phyloP scores from a whole-genome alignment of 805 yeast species.

The Ogataea henricii region DNA sequence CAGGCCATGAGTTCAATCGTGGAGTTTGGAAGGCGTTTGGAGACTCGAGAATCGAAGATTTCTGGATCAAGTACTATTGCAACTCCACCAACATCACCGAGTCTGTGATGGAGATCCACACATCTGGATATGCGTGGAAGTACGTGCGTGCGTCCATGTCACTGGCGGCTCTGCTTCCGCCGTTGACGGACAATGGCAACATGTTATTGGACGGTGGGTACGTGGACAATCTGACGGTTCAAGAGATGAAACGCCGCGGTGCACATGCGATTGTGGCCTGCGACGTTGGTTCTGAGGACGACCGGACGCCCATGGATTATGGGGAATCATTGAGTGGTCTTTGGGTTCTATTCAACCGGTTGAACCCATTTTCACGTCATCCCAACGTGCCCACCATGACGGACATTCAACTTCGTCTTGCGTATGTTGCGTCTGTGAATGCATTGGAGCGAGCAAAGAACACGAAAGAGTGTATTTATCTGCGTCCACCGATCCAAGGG shows the following conservation, averaged over 20 bases:
- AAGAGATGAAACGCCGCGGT: slow-evolving; percentile 88
- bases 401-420: slow-evolving; percentile 89
- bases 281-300: slow-evolving; percentile 95
- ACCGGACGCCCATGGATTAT: slow-evolving; percentile 82
- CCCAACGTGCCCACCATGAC: slow-evolving; percentile 94
- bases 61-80: slow-evolving; percentile 87
- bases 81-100: slow-evolving; percentile 95
- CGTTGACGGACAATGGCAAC: slow-evolving; percentile 82
- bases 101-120: slow-evolving; percentile 92
- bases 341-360: slow-evolving; percentile 84
- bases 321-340: slow-evolving; percentile 92
- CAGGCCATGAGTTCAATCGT: slow-evolving; percentile 95
- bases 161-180: slow-evolving; percentile 89
- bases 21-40: slow-evolving; percentile 98
- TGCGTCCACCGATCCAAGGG: slow-evolving; percentile 91
- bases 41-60: slow-evolving; percentile 88
- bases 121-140: slow-evolving; percentile 93
- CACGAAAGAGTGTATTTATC: slow-evolving; percentile 81
- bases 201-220: slow-evolving; percentile 97
- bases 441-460: slow-evolving; percentile 86
- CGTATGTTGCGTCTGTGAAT: slow-evolving; percentile 93
- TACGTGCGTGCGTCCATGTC: slow-evolving; percentile 96
- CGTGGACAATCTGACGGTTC: slow-evolving; percentile 88
- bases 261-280: slow-evolving; percentile 87
- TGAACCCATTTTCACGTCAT: slow-evolving; percentile 85